These are phyloP conservation scores for Pseudopithomyces maydicus DNA, from an alignment of 2,329 filamentous ascomycete genomes.

Conservation along the genomic window DNA sequence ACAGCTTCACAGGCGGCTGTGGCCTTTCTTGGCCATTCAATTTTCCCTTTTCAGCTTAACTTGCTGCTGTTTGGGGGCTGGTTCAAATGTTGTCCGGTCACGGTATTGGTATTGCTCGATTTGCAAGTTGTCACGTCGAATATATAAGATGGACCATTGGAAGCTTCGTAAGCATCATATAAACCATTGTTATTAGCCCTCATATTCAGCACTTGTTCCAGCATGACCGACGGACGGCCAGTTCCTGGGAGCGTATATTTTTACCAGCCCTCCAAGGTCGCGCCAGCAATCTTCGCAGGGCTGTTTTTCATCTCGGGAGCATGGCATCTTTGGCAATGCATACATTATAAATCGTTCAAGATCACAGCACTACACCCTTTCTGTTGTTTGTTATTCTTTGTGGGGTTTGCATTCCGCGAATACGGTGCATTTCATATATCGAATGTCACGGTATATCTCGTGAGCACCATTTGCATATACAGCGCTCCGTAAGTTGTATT, in stretches of 20 bases:
- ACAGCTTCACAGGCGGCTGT: background rate
- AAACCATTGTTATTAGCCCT: too few species aligned
- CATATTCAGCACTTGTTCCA: background rate
- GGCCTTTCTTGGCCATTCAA: background rate
- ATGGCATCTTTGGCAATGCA: slow-evolving; percentile 58
- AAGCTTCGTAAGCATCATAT: background rate
- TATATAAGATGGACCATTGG: background rate
- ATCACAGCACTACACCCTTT: slow-evolving; percentile 59
- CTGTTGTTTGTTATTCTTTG: slow-evolving; percentile 58
- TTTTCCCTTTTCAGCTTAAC: background rate
- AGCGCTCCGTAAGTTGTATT: slow-evolving; percentile 35
- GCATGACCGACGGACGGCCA: slow-evolving; percentile 6
- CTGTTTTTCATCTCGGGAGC: slow-evolving; percentile 50
- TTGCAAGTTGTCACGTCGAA: background rate
- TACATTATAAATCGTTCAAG: slow-evolving; percentile 60
- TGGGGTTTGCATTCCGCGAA: slow-evolving; percentile 60
- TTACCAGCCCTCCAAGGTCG: slow-evolving; percentile 58
- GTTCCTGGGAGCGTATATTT: slow-evolving; percentile 27
- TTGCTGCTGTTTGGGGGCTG: background rate
- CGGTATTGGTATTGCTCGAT: background rate
- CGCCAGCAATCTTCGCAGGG: slow-evolving; percentile 57
- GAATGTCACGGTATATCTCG: slow-evolving; percentile 45
- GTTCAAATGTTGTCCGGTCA: background rate
- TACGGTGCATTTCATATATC: slow-evolving; percentile 57
- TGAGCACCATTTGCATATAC: slow-evolving; percentile 41